Evolutionary conservation across 495 filamentous ascomycete genomes (phyloP).

Genomic region (Hyaloscypha variabilis): DNA sequence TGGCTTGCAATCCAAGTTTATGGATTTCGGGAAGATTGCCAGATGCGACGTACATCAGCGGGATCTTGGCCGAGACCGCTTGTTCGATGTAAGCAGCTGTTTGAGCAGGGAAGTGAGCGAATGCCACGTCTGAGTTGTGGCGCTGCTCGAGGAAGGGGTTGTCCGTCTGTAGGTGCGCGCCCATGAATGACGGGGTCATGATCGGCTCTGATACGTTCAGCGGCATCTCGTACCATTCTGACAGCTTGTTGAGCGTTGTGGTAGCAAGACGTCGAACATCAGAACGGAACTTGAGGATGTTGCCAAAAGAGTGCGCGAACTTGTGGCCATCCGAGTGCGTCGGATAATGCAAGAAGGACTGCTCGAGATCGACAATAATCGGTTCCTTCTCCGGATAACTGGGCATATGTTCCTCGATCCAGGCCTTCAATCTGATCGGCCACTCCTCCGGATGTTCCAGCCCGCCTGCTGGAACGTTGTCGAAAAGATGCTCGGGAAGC

Average conservation of each 20-base stretch:
- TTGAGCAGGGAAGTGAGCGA: constrained; percentile 20
- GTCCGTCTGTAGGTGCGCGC: constrained; percentile 27
- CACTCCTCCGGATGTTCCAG: constrained; percentile 26
- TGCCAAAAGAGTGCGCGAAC: constrained; percentile 28
- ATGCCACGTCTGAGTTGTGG: constrained; percentile 21
- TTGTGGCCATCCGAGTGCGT: constrained; percentile 21
- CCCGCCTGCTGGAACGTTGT: constrained; percentile 12
- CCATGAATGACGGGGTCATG: constrained; percentile 22
- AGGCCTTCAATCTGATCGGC: constrained; percentile 13
- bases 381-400: constrained; percentile 11
- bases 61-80: constrained; percentile 6
- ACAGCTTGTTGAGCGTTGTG: constrained; percentile 15
- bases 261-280: constrained; percentile 27
- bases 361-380: constrained; percentile 26
- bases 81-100: constrained; percentile 19
- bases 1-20: constrained; percentile 17
- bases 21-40: constrained; percentile 19
- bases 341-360: constrained; percentile 23
- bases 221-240: constrained; percentile 14
- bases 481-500: constrained; percentile 19
- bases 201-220: constrained; percentile 11
- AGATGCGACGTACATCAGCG: constrained; percentile 28
- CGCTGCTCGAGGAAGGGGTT: constrained; percentile 15
- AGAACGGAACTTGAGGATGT: constrained; percentile 27
- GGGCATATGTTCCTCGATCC: constrained; percentile 23